phyloP scores from a whole-genome alignment of 768 basidiomycete species.

The Suillus weaverae region DNA sequence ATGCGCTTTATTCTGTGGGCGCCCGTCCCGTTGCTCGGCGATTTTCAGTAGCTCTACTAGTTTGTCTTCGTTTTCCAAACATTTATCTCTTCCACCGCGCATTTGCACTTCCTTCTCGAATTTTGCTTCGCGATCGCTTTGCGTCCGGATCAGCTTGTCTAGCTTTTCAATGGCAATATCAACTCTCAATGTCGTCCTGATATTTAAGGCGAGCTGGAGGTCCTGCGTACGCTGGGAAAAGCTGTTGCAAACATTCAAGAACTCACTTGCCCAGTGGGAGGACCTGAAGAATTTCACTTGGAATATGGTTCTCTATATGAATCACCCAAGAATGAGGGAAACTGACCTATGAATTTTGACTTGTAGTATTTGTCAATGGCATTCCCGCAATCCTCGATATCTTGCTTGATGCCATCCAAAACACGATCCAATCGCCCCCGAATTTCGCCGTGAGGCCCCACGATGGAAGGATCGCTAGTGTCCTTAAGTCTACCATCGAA shows the following conservation, averaged over 20 bases:
- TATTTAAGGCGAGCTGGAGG: conserved; percentile 36
- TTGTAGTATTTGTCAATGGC: conserved; percentile 48
- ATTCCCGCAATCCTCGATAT: conserved; percentile 45
- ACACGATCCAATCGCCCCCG: conserved; percentile 35
- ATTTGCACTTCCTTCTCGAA: conserved; percentile 17
- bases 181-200: conserved; percentile 39
- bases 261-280: conserved; percentile 37
- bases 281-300: conserved; percentile 34
- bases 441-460: conserved; percentile 33
- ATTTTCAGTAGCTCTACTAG: neutral
- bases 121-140: conserved; percentile 28
- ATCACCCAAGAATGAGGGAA: neutral
- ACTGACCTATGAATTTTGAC: conserved; percentile 41
- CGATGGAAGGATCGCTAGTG: conserved; percentile 23
- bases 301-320: conserved; percentile 10
- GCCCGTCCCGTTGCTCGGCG: neutral
- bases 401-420: conserved; percentile 33
- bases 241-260: conserved; percentile 31
- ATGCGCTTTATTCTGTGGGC: neutral
- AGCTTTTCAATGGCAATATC: conserved; percentile 27
- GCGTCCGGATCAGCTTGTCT: neutral
- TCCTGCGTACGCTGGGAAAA: conserved; percentile 39
- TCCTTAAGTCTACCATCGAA: conserved; percentile 27
- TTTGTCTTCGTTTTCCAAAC: conserved; percentile 13
- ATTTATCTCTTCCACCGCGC: conserved; percentile 36